Base-by-base conservation (phyloP, 2,329 filamentous ascomycete genomes). In the Lachnum nothofagi region DNA sequence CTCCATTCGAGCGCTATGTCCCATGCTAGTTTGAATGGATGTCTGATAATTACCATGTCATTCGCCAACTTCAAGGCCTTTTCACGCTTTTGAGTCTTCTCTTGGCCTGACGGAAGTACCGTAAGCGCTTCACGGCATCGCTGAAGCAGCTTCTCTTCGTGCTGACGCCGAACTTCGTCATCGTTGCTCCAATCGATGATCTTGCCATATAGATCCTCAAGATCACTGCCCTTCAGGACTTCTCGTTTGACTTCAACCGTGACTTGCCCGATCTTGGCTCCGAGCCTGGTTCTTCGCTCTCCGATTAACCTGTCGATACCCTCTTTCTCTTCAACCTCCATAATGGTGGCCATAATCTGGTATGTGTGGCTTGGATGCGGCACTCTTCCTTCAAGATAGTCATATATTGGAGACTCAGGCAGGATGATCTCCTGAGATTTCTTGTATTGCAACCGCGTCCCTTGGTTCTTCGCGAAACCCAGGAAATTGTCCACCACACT, bases 1-100 rank as follows among this genome's bases (percentile, higher is more conserved):
- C 86, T 80, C 87, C 91, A 97, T 63, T 97, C 88, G 50, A 98
- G 75, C 24, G 86, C 79, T 52, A 96, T 85, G 60, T 89, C 85
- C 94, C 94, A 98, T 0, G 93, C 93, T 14, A 94, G 75, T 55
- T 85, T 81, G 68, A 85, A 95, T 0, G 89, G 88, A 60, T 97
- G 90, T 60, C 91, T 91, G 65, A 98, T 93, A 51, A 95, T 87
- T 52, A 98, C 91, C 87, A 98, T 95, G 53, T 91, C 93, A 54
- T 84, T 82, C 0, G 91, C 90, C 44, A 93, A 72, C 51, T 86
- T 84, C 60, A 86, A 70, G 0, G 95, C 85, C 55, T 86, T 83
- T 29, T 81, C 72, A 22, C 87, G 79, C 66, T 94, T 90, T 16
- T 73, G 68, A 1, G 70, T 64, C 68, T 97, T 97, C 49, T 82